Percentiles rank a stretch among this genome's conserved stretches.
These are phyloP conservation scores for Coniochaeta pulveracea DNA, from an alignment of 2,329 filamentous ascomycete species.

Conservation along the genomic window DNA sequence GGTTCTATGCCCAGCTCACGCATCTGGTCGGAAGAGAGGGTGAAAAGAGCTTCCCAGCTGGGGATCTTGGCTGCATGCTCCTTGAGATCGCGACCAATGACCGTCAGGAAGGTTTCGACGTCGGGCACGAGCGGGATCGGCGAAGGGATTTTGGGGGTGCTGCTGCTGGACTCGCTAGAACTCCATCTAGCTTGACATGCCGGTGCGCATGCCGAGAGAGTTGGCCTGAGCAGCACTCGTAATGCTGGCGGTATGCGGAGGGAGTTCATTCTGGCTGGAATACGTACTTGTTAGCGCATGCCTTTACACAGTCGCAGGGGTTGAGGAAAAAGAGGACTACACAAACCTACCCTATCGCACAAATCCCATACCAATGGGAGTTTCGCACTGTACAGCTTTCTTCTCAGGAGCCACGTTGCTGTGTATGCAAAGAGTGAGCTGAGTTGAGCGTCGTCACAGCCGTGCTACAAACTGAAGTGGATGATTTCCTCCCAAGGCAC, in stretches of 20 bases:
- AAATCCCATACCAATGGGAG: no score
- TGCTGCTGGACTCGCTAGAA: constrained; percentile 25
- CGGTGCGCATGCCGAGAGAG: constrained; percentile 14
- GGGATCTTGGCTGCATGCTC: constrained; percentile 79
- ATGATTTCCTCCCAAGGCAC: constrained; percentile 3
- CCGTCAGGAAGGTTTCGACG: constrained; percentile 70
- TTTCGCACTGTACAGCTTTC: no score
- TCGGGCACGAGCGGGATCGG: constrained; percentile 83
- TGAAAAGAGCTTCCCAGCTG: constrained; percentile 85
- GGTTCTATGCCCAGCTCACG: constrained; percentile 80
- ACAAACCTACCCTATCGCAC: no score
- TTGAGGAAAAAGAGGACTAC: no score
- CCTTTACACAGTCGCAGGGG: no score
- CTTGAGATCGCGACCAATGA: constrained; percentile 80
- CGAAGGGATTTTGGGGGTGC: constrained; percentile 38
- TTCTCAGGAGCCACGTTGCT: no score
- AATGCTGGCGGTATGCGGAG: constrained; percentile 16
- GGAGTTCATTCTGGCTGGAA: constrained; percentile 14
- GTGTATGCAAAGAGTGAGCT: no score
- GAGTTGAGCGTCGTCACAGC: no score
- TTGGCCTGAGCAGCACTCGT: constrained; percentile 17
- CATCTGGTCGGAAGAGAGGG: constrained; percentile 64
- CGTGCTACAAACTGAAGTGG: no score
- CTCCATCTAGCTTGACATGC: constrained; percentile 28
- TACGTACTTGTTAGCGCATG: no score